Base-by-base conservation (phyloP, 345 rosid genomes). In the Gossypium bickii region DNA sequence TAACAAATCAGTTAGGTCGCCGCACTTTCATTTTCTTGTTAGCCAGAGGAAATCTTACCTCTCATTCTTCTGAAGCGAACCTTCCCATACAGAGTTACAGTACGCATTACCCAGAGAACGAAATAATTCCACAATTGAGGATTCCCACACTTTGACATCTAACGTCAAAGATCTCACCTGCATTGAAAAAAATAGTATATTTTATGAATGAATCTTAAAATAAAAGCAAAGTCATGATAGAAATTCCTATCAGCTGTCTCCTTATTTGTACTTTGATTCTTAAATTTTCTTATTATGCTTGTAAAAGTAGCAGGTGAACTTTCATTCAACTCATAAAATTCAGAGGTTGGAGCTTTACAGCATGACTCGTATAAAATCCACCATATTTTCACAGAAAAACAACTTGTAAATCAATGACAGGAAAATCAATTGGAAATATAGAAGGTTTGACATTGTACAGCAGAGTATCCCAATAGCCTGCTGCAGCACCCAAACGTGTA, bases 91-190 rank as follows among this genome's bases (percentile, higher is more conserved):
- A 3, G 93, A 87, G 69, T 93, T 93, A 75, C 95, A 89, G 59
- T 86, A 93, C 53, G 83, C 81, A 82, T 93, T 93, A 70, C 98
- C 98, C 81, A 93, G 80, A 34, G 80, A 74, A 38, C 80, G 80
- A 80, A 93, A 93, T 62, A 89, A 82, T 52, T 89, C 88, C 85
- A 91, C 77, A 16, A 91, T 77, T 70, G 95, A 81, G 73, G 91
- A 82, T 74, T 93, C 98, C 98, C 98, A 93, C 29, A 91, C 95
- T 85, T 85, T 91, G 80, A 91, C 98, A 85, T 93, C 98, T 75
- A 93, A 79, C 1, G 87, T 88, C 60, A 93, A 79, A 53, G 98
- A 93, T 70, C 98, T 89, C 75, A 93, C 98, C 98, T 93, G 85
- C 81, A 82, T 52, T 70, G 76, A 69, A 12, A 13, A 34, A 18